Evolutionary conservation across 2,329 filamentous ascomycete genomes (phyloP).

Genomic region (Escovopsis weberi): DNA sequence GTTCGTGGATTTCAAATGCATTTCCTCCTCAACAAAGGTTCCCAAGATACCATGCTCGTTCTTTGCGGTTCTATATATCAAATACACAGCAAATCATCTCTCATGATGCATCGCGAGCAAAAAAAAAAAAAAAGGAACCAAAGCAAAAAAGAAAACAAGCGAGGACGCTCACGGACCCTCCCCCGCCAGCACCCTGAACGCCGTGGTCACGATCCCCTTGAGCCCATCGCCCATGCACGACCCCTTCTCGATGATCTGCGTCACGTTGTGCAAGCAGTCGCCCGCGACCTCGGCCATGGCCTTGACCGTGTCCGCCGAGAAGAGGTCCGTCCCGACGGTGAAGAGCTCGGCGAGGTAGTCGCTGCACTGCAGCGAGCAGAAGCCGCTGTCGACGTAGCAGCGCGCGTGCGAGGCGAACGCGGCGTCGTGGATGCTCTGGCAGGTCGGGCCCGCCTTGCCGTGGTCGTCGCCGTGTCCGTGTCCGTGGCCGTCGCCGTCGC

Average conservation of each 20-base stretch:
- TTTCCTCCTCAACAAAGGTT: too few relatives aligned
- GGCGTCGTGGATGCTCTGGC: conserved; percentile 2
- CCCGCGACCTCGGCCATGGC: conserved; percentile 1
- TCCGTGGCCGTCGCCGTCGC: too few relatives aligned
- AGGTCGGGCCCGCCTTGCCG: conserved; percentile 3
- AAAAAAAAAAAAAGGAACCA: too few relatives aligned
- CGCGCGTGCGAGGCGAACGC: conserved; percentile 4
- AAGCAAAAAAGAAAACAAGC: too few relatives aligned
- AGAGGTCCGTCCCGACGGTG: conserved; percentile 4
- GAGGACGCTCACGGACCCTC: neutral
- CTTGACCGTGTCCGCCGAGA: conserved; percentile 2
- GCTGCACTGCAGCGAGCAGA: conserved; percentile 1
- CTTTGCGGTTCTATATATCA: too few relatives aligned
- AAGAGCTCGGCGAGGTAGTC: conserved; percentile 1
- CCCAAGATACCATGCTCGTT: too few relatives aligned
- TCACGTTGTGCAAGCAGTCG: conserved; percentile 1
- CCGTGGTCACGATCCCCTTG: neutral
- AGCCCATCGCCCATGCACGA: conserved; percentile 2
- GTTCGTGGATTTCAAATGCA: too few relatives aligned
- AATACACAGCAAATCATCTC: too few relatives aligned
- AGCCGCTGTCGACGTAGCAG: conserved; percentile 4
- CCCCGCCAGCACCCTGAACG: neutral
- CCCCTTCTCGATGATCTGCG: conserved; percentile 2
- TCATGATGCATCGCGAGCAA: too few relatives aligned
- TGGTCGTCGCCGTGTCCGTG: too few relatives aligned